Base-by-base conservation (phyloP, 176 grass and related monocot species). In the Ensete glaucum region DNA sequence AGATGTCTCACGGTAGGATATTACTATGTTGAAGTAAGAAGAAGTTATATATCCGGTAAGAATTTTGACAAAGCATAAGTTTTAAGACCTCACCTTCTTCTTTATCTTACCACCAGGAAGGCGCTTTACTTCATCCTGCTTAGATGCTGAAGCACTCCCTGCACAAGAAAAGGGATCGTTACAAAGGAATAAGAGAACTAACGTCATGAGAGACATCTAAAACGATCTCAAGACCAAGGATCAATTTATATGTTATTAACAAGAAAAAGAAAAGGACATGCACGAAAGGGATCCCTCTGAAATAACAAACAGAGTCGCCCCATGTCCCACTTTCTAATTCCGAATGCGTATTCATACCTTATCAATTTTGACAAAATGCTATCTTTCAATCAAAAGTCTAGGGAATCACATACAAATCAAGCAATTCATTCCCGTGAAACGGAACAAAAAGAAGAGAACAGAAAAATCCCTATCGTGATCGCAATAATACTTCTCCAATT, bases 101-200 rank as follows among this genome's bases (percentile, higher is more conserved):
- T 95, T 99, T 73, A 91, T 66, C 83, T 99, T 99, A 63, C 96
- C 96, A 80, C 96, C 96, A 64, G 91, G 91, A 80, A 99, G 85
- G 71, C 96, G 96, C 71, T 95, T 99, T 52, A 89, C 84, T 70
- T 99, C 91, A 59, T 89, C 86, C 50, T 72, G 82, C 83, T 98
- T 98, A 9, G 91, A 89, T 52, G 78, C 76, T 1, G 91, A 94
- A 60, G 91, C 78, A 84, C 77, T 76, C 69, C 96, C 96, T 95
- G 74, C 76, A 64, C 34, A 22, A 16, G 13, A 26, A 54, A 55
- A 16, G 8, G 15, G 3, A 24, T 5, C 34, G 25, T 73, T 4
- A 9, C 15, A 43, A 50, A 70, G 17, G 17, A 70, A 29, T 25
- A 3, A 65, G 11, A 16, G 3, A 16, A 67, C 3, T 43, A 67